These are phyloP conservation scores for Lathyrus oleraceus DNA, from an alignment of 306 rosid genomes.

Conservation along the genomic window DNA sequence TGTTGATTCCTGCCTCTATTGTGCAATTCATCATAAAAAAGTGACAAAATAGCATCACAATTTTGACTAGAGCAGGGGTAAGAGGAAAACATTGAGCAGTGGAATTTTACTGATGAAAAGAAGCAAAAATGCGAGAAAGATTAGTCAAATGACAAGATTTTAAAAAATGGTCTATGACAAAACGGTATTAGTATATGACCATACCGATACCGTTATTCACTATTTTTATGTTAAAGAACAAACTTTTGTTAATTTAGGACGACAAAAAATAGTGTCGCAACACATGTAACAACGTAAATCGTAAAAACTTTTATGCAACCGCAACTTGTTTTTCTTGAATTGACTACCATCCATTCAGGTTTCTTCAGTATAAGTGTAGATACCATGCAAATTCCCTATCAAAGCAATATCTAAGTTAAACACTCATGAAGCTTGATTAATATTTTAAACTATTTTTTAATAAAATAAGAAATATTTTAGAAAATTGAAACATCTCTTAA, in stretches of 20 bases:
- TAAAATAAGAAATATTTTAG: slow-evolving; percentile 14
- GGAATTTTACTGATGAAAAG: slow-evolving; percentile 95
- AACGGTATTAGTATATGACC: too few relatives aligned
- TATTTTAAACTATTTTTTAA: slow-evolving; percentile 12
- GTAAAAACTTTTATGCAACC: too few relatives aligned
- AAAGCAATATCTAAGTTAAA: slow-evolving; percentile 68
- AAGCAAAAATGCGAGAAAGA: slow-evolving; percentile 81
- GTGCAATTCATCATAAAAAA: slow-evolving; percentile 31
- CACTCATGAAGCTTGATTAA: slow-evolving; percentile 29
- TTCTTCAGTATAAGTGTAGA: slow-evolving; percentile 67
- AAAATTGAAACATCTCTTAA: slow-evolving; percentile 6
- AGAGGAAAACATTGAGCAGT: slow-evolving; percentile 77
- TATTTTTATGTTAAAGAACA: too few relatives aligned
- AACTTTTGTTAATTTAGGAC: too few relatives aligned
- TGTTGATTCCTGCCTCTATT: slow-evolving; percentile 67
- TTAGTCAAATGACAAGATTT: slow-evolving; percentile 74
- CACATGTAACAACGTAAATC: too few relatives aligned
- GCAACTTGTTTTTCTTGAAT: too few relatives aligned
- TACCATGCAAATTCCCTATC: slow-evolving; percentile 97
- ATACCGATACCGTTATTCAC: too few relatives aligned
- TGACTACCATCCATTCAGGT: slow-evolving; percentile 78
- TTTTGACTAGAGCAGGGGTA: slow-evolving; percentile 30
- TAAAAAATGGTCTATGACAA: too few relatives aligned
- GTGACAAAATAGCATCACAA: slow-evolving; percentile 3
- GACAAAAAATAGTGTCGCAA: too few relatives aligned